phyloP scores from a whole-genome alignment of 495 filamentous ascomycete species.

The Bacidia gigantensis region DNA sequence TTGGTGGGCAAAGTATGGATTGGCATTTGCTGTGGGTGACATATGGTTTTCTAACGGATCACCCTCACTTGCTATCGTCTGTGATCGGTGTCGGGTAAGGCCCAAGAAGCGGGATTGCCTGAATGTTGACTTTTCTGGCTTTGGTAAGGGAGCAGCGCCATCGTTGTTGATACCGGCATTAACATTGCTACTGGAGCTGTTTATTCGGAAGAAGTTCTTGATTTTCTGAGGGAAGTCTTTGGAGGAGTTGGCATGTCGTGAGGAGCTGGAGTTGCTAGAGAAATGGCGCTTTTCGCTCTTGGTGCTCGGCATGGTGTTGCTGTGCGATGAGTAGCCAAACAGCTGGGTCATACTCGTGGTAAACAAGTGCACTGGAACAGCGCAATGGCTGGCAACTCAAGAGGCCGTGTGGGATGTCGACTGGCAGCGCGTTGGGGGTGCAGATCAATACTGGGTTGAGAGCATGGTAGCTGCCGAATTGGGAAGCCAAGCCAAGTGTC shows the following conservation, averaged over 20 bases:
- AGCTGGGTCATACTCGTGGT: slow-evolving; percentile 11
- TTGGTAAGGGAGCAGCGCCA: slow-evolving; percentile 31
- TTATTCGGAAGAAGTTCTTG: slow-evolving; percentile 98
- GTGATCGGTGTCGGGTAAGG: slow-evolving; percentile 65
- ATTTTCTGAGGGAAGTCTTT: slow-evolving; percentile 74
- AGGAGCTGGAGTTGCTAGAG: slow-evolving; percentile 18
- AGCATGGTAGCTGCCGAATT: slow-evolving; percentile 3
- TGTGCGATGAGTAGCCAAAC: slow-evolving; percentile 12
- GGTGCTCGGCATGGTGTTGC: not conserved
- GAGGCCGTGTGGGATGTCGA: not conserved
- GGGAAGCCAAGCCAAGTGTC: not conserved
- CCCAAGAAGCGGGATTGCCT: slow-evolving; percentile 74
- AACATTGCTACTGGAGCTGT: slow-evolving; percentile 43
- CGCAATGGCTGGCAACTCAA: not conserved
- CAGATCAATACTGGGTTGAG: slow-evolving; percentile 10
- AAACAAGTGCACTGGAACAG: not conserved
- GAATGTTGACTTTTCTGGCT: slow-evolving; percentile 52
- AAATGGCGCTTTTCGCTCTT: slow-evolving; percentile 30
- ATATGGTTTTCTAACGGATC: slow-evolving; percentile 76
- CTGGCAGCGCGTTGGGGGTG: slow-evolving; percentile 7
- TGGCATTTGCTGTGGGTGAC: slow-evolving; percentile 86
- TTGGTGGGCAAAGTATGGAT: slow-evolving; percentile 95
- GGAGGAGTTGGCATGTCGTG: slow-evolving; percentile 26
- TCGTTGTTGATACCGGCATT: slow-evolving; percentile 15
- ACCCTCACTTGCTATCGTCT: slow-evolving; percentile 86